phyloP scores from a whole-genome alignment of 139 green algal genomes.

The Coelastrella sp. region DNA sequence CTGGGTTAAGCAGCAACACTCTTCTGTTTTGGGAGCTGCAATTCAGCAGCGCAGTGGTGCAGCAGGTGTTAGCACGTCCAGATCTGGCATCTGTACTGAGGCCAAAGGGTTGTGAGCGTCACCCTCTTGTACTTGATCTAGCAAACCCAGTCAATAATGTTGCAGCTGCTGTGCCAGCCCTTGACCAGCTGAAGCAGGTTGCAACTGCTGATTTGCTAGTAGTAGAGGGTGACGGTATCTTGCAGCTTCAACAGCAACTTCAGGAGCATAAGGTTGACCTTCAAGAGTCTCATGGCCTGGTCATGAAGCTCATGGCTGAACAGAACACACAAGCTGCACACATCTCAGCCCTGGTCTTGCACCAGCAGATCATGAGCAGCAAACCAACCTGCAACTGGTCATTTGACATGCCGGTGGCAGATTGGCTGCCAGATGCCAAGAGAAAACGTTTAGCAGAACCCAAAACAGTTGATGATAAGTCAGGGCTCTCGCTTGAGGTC shows the following conservation, averaged over 20 bases:
- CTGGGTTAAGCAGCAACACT: not conserved
- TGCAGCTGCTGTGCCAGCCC: not conserved
- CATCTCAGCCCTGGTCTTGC: not conserved
- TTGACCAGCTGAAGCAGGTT: not conserved
- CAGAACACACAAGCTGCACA: not conserved
- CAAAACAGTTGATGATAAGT: not conserved
- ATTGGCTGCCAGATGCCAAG: not conserved
- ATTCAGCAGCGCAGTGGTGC: not conserved
- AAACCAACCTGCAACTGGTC: not conserved
- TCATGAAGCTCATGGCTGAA: not conserved
- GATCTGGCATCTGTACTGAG: not conserved
- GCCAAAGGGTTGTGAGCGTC: not conserved
- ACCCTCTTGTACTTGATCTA: not conserved
- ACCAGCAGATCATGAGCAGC: not conserved
- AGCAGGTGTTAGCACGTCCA: not conserved
- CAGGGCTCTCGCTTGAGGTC: not conserved
- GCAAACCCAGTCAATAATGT: not conserved
- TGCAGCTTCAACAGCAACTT: not conserved
- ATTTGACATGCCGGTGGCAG: not conserved
- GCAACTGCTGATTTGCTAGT: not conserved
- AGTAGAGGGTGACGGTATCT: not conserved
- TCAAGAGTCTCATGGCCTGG: not conserved
- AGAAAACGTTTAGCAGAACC: not conserved
- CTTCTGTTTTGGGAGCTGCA: not conserved
- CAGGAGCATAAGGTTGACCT: not conserved